A percentile compares a stretch with the other conserved stretches of the same genome.
These are phyloP conservation scores for Anthoceros angustus DNA, from an alignment of 225 moss, liverwort and hornwort species.

Conservation along the genomic window DNA sequence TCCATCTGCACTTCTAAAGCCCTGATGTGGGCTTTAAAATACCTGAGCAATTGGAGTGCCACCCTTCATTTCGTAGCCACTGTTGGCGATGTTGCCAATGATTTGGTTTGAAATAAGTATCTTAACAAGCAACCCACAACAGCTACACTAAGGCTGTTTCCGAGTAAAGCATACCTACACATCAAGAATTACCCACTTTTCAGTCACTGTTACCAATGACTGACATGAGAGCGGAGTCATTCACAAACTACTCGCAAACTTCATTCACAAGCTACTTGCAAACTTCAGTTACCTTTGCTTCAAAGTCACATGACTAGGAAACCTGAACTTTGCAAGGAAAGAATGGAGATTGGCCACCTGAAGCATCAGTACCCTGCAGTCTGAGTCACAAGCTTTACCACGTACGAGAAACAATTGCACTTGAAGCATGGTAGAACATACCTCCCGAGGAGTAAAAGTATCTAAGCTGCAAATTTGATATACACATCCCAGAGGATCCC, in stretches of 20 bases:
- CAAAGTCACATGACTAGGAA: slow-evolving; percentile 28
- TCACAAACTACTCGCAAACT: too few species aligned
- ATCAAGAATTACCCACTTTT: neutral
- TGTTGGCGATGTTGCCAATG: neutral
- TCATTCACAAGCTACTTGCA: neutral
- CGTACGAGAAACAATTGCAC: neutral
- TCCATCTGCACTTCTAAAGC: too few species aligned
- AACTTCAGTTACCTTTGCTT: slow-evolving; percentile 28
- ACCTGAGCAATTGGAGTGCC: too few species aligned
- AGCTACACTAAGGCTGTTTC: slow-evolving; percentile 89
- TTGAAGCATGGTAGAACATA: slow-evolving; percentile 4
- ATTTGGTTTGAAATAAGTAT: slow-evolving; percentile 16
- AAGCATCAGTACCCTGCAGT: neutral
- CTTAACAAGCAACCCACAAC: slow-evolving; percentile 60
- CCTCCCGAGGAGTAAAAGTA: slow-evolving; percentile 96
- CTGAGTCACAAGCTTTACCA: neutral
- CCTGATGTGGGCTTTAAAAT: too few species aligned
- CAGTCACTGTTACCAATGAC: neutral
- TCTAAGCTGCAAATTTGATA: slow-evolving; percentile 48
- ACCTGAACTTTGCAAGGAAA: slow-evolving; percentile 24
- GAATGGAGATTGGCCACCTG: slow-evolving; percentile 49
- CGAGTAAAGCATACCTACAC: slow-evolving; percentile 82
- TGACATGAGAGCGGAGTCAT: too few species aligned
- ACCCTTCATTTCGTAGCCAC: too few species aligned
- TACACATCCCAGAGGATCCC: slow-evolving; percentile 37